Evolutionary conservation across 768 basidiomycete species (phyloP).

Genomic region (Lactifluus rugatus): DNA sequence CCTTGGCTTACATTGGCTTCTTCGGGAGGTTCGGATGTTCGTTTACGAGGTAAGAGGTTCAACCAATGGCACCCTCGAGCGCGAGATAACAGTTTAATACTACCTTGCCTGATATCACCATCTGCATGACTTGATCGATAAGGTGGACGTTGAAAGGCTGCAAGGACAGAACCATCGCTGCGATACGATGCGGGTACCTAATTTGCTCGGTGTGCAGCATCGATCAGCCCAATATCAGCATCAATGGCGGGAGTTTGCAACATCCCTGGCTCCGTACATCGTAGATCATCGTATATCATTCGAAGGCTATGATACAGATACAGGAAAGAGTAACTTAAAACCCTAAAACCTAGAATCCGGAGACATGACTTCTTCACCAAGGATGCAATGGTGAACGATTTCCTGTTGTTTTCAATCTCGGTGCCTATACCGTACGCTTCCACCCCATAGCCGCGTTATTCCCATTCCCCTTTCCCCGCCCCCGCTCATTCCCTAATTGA

Average conservation of each 20-base stretch:
- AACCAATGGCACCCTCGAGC: not conserved
- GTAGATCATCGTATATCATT: not conserved
- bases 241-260: not conserved
- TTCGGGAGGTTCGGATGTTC: not conserved
- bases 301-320: not conserved
- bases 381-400: not conserved
- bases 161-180: not conserved
- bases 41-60: not conserved
- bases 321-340: slow-evolving; percentile 12
- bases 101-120: not conserved
- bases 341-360: slow-evolving; percentile 10
- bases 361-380: not conserved
- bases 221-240: not conserved
- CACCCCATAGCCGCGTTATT: not conserved
- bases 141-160: slow-evolving; percentile 2
- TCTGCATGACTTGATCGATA: slow-evolving; percentile 7
- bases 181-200: not conserved
- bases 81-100: not conserved
- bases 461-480: not conserved
- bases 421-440: not conserved
- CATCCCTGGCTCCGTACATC: not conserved
- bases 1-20: not conserved
- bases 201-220: not conserved
- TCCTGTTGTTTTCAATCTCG: slow-evolving; percentile 3
- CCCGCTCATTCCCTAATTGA: not conserved